Percentiles rank a stretch among this genome's conserved stretches.
Conservation (phyloP, 2,329 filamentous ascomycete genomes). For the Alternaria sp. region DNA sequence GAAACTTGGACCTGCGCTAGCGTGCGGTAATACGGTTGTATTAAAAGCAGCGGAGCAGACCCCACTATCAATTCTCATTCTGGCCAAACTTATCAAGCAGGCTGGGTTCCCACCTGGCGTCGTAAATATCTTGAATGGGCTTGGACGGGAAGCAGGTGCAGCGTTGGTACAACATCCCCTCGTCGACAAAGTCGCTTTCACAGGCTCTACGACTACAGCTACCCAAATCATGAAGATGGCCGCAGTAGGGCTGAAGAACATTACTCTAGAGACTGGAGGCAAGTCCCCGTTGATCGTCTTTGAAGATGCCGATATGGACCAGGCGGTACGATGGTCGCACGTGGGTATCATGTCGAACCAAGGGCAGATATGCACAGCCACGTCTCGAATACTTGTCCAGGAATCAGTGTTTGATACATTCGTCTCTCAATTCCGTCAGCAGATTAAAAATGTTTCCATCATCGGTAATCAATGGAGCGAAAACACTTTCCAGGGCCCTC, state of each 20-base stretch:
- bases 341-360: conserved; percentile 63
- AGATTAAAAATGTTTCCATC: conserved; percentile 8
- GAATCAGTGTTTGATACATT: conserved; percentile 67
- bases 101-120: conserved; percentile 64
- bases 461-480: conserved; percentile 52
- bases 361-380: conserved; percentile 66
- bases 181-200: conserved; percentile 80
- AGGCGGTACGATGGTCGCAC: conserved; percentile 70
- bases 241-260: conserved; percentile 63
- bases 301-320: conserved; percentile 62
- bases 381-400: conserved; percentile 63
- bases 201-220: conserved; percentile 74
- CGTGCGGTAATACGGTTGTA: conserved; percentile 64
- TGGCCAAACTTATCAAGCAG: conserved; percentile 59
- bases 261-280: conserved; percentile 65
- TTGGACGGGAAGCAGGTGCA: conserved; percentile 66
- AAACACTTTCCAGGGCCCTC: conserved; percentile 55
- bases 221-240: conserved; percentile 63
- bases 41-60: conserved; percentile 65
- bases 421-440: conserved; percentile 44
- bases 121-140: conserved; percentile 61
- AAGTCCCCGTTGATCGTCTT: conserved; percentile 65
- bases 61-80: conserved; percentile 56
- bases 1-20: conserved; percentile 65
- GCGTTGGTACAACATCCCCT: conserved; percentile 69